Base-by-base conservation (phyloP, 495 filamentous ascomycete species). In the Podospora bellae-mahoneyi region DNA sequence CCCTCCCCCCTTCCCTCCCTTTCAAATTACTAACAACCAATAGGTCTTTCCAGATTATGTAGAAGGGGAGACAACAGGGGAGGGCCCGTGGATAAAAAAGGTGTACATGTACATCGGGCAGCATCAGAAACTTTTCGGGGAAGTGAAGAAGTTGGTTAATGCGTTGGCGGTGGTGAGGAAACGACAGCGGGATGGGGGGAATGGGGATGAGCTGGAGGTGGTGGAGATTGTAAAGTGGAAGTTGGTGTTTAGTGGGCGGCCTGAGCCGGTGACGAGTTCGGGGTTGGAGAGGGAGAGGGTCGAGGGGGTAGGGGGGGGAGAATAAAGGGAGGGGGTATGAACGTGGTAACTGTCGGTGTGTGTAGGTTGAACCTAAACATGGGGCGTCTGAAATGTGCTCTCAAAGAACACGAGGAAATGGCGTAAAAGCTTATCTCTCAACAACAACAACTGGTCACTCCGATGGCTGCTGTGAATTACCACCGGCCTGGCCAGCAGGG, bases 211-310 rank as follows among this genome's bases (percentile, higher is more conserved):
- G 27, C 65, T 86, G 34, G 81, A 84, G 72, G 87, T 99, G 71
- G 87, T 92, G 67, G 94, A 98, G 77, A 87, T 99, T 69, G 85
- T 99, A 60, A 90, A 88, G 77, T 94, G 88, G 73, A 98, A 97
- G 82, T 77, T 99, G 64, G 78, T 97, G 18, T 99, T 99, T 80
- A 90, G 90, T 67, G 83, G 81, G 73, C 83, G 95, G 62, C 95
- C 95, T 44, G 95, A 99, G 79, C 95, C 95, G 66, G 96, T 97
- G 54, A 74, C 67, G 26, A 78, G n/a, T 26, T 58, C 78, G 61
- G 76, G 68, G 54, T 58, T 16, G 58, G 66, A 26, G 53, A 27
- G 20, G 58, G 59, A 27, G 60, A 26, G 44, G 15, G 15, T 10
- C 30, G 19, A 67, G 32, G 32, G 16, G 32, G n/a, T n/a, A n/a